Conservation (phyloP, 129 eudicot genomes). For the Lactuca sativa region DNA sequence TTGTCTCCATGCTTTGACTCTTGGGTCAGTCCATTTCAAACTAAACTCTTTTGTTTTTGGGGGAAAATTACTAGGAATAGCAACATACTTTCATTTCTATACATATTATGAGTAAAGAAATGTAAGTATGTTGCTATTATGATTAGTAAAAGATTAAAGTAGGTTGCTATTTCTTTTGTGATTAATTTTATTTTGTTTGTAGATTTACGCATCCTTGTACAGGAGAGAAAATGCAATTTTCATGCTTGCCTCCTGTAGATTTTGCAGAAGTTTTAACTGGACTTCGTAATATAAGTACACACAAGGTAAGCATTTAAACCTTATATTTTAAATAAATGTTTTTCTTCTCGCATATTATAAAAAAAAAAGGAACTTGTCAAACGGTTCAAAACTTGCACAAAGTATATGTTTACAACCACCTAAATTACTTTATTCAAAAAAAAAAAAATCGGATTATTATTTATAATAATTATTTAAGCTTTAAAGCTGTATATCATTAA, state of each 20-base stretch:
- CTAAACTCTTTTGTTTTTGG: background rate
- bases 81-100: too few relatives aligned
- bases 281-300: constrained; percentile 57
- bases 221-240: constrained; percentile 64
- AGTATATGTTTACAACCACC: too few relatives aligned
- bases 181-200: constrained; percentile 12
- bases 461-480: too few relatives aligned
- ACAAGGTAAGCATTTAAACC: constrained; percentile 39
- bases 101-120: too few relatives aligned
- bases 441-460: too few relatives aligned
- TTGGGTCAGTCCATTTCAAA: constrained; percentile 58
- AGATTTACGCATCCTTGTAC: constrained; percentile 87
- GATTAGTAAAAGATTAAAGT: too few relatives aligned
- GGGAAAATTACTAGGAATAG: too few relatives aligned
- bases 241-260: constrained; percentile 84
- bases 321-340: constrained; percentile 7
- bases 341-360: background rate
- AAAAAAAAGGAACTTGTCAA: background rate
- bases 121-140: background rate
- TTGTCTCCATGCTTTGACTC: constrained; percentile 84
- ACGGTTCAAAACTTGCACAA: background rate
- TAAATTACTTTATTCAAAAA: too few relatives aligned
- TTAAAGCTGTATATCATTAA: too few relatives aligned
- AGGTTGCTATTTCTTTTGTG: background rate
- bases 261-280: constrained; percentile 67